Conservation (phyloP, 495 filamentous ascomycete species). For the Penicillium subrubescens region DNA sequence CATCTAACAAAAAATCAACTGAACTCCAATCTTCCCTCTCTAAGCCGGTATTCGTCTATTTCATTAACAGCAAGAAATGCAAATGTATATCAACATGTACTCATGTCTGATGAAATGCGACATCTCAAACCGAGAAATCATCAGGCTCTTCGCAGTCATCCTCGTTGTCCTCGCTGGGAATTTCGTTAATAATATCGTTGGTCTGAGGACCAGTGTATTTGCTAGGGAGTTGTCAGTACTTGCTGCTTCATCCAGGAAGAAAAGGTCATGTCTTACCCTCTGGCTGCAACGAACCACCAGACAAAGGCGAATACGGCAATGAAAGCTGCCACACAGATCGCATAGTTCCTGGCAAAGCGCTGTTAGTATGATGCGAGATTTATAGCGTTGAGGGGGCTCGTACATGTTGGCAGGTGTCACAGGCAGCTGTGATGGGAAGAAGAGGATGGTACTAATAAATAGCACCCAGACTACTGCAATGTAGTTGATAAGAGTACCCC, state of each 20-base stretch:
- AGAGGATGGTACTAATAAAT: slow-evolving; percentile 68
- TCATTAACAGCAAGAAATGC: neutral
- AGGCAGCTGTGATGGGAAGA: slow-evolving; percentile 64
- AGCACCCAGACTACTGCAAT: slow-evolving; percentile 65
- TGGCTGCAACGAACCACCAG: slow-evolving; percentile 68
- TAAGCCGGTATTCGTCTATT: neutral
- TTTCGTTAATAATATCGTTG: slow-evolving; percentile 45
- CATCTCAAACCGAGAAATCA: slow-evolving; percentile 18
- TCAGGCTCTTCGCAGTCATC: slow-evolving; percentile 25
- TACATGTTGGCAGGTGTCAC: slow-evolving; percentile 66
- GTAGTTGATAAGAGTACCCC: slow-evolving; percentile 60
- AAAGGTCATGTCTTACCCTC: slow-evolving; percentile 45
- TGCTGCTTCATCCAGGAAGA: neutral
- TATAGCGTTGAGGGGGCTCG: neutral
- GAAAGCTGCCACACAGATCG: slow-evolving; percentile 62
- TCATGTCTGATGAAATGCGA: neutral
- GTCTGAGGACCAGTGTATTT: slow-evolving; percentile 60
- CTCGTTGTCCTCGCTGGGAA: slow-evolving; percentile 38
- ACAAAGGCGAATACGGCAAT: slow-evolving; percentile 62
- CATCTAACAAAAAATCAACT: neutral
- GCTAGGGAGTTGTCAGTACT: slow-evolving; percentile 28
- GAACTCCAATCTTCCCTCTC: neutral
- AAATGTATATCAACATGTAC: neutral
- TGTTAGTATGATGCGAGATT: slow-evolving; percentile 6
- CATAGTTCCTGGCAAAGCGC: slow-evolving; percentile 60